Evolutionary conservation across 2,329 filamentous ascomycete species (phyloP), one percentile per base, ranked within the genome.

Genomic region (Monosporascus cannonballus): DNA sequence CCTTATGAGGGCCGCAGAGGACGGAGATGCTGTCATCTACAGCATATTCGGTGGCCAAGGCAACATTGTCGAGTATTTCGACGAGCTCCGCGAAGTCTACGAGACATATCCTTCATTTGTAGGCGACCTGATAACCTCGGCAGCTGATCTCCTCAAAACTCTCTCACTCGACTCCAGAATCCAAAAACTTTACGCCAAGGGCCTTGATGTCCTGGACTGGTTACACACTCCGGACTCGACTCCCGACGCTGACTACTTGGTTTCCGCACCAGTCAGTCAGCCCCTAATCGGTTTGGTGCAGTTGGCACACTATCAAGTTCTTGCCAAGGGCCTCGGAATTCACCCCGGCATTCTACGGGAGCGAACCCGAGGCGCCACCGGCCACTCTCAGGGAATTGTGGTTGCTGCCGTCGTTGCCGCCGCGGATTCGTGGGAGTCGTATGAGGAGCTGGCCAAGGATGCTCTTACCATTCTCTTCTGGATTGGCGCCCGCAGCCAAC

Each of bases 61-160:
- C 63, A 99, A 99, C 72, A 97, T 99, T 59, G 93, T 99, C 73
- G 95, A 99, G 74, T 99, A 99, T 74, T 99, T 99, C 66, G 93
- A 99, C 62, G 94, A 99, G 76, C 82, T 99, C 57, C 86, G 94
- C 52, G 88, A 96, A 70, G 83, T 97, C 54, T 93, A 93, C 76
- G 85, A 79, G 64, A 96, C 92, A 54, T 99, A 99, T 73, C 87
- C 89, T 14, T 88, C 88, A 27, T 95, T 99, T 61, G 84, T 96
- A 5, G 87, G 90, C 61, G 90, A 95, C 59, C 84, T 97, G 59
- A 81, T 99, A 65, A 80, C 81, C 27, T 81, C 85, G 24, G 86
- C 91, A 7, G 92, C 94, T 15, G 87, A 95, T 66, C 84, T 96
- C 51, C 81, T 99, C n/a, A 90, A 93, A 68, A 85, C 77, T 25